Base-by-base conservation (phyloP, 2,329 filamentous ascomycete species). In the Epichloe gansuensis region DNA sequence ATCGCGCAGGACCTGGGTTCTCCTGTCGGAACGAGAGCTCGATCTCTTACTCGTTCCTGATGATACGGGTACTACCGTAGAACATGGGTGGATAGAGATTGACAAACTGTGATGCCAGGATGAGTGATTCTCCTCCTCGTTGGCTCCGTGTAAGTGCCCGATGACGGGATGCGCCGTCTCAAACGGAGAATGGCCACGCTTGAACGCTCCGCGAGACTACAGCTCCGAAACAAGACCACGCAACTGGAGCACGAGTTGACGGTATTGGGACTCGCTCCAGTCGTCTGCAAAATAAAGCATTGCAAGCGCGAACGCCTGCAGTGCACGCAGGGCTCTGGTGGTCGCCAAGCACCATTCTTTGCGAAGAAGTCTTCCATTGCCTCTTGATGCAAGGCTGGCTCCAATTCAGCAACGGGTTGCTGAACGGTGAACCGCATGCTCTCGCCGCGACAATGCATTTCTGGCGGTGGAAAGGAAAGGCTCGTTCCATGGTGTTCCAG, bases 201-300 rank as follows among this genome's bases (percentile, higher is more conserved):
- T 77, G 17, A 65, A 12, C 66, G 53, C 54, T 58, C 69, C 1
- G 74, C 69, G 5, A 76, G 63, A 49, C 75, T 76, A 58, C 75
- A 77, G 54, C 75, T 71, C 1, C 74, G 65, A 52, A 74, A 76
- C 2, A 77, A 62, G 0, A 73, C 74, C 4, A 74, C 75, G 52
- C 75, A 77, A 55, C 72, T 76, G 3, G 74, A 75, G 56, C 75
- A 77, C 0, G 73, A 68, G 5, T 63, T 64, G 48, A 72, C 63
- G 2, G 74, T 74, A 52, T 76, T 77, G 0, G 74, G 75, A 52
- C 77, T 77, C 25, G 66, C 72, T 0, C 64, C 42, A 0, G 71
- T 71, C 0, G 73, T 75, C 35, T 73, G 69, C 9, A 77, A 61
- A 23, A 75, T 72, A 11, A 76, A 62, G 52, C 75, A 76, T 52